phyloP scores from a whole-genome alignment of 2,329 filamentous ascomycete genomes.

The Phaeoacremonium minimum region DNA sequence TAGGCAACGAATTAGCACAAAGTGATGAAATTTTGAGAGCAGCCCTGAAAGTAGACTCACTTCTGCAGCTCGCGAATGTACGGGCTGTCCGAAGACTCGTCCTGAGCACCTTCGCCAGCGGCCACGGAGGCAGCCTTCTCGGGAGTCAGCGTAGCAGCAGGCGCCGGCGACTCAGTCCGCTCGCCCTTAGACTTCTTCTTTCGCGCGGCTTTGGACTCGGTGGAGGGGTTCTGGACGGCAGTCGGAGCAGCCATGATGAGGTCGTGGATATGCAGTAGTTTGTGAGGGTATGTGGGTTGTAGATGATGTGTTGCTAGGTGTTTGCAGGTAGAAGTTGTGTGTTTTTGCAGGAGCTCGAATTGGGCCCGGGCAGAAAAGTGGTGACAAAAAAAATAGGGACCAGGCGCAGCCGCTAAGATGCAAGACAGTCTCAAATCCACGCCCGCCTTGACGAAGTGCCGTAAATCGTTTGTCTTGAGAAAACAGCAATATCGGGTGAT shows the following conservation, averaged over 20 bases:
- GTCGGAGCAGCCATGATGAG: constrained; percentile 58
- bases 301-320: no score
- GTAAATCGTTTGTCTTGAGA: no score
- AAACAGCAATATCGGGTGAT: no score
- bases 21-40: neutral
- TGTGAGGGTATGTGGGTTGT: no score
- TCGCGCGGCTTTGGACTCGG: constrained; percentile 62
- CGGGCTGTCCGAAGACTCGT: constrained; percentile 64
- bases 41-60: constrained; percentile 45
- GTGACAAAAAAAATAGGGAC: no score
- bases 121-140: constrained; percentile 44
- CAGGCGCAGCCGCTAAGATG: no score
- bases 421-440: no score
- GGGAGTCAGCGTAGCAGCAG: constrained; percentile 40
- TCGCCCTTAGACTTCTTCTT: constrained; percentile 63
- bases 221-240: constrained; percentile 59
- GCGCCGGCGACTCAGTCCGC: constrained; percentile 52
- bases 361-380: no score
- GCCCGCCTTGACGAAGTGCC: no score
- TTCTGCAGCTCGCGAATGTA: constrained; percentile 89
- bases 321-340: no score
- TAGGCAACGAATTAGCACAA: constrained; percentile 29
- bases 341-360: no score
- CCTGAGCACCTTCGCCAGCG: constrained; percentile 46
- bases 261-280: no score